Evolutionary conservation across 371 early-diverging fungal genomes (phyloP).

Genomic region (Syncephalastrum sp.): DNA sequence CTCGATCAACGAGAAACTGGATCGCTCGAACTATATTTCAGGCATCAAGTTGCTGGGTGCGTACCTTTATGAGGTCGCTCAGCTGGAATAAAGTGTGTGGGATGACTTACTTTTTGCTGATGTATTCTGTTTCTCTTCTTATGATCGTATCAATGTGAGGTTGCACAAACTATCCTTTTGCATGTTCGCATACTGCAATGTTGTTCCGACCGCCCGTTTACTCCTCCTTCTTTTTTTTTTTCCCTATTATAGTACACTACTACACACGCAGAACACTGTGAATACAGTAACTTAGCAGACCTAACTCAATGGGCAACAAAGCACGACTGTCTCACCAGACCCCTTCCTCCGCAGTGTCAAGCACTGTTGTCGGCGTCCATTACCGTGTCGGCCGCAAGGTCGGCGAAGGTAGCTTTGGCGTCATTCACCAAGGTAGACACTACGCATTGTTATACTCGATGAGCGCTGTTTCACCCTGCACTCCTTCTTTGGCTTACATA

Average conservation of each 20-base stretch:
- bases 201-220: background rate
- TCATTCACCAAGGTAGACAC: conserved; percentile 89
- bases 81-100: conserved; percentile 14
- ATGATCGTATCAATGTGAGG: no score
- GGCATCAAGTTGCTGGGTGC: conserved; percentile 93
- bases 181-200: no score
- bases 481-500: background rate
- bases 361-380: conserved; percentile 85
- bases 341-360: conserved; percentile 13
- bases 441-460: background rate
- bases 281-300: no score
- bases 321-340: background rate
- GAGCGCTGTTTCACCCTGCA: no score
- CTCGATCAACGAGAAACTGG: conserved; percentile 96
- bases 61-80: conserved; percentile 86
- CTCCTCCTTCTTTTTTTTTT: background rate
- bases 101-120: no score
- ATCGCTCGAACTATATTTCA: conserved; percentile 87
- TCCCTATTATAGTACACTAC: background rate
- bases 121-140: no score
- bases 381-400: conserved; percentile 93
- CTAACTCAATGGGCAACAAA: no score
- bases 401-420: conserved; percentile 96
- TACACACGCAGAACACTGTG: no score
- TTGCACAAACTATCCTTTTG: no score